Conservation (phyloP, 805 yeast species). For the Wickerhamiella lipophila region DNA sequence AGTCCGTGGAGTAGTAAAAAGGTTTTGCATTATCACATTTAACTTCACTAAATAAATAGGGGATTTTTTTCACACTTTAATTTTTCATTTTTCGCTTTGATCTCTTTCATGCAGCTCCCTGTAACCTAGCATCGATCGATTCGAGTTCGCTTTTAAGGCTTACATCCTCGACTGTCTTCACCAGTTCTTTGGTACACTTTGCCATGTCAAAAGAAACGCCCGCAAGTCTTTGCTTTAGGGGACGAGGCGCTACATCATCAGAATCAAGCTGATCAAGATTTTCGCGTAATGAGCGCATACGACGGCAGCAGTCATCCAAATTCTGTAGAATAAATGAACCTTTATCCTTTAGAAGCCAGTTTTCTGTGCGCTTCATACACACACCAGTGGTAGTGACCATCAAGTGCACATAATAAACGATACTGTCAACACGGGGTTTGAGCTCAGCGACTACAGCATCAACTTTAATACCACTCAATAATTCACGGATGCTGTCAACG, state of each 20-base stretch:
- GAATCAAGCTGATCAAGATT: constrained; percentile 27
- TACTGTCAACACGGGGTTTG: constrained; percentile 60
- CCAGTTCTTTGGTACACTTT: constrained; percentile 88
- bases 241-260: constrained; percentile 48
- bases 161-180: constrained; percentile 91
- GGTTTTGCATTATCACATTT: constrained; percentile 1
- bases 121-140: constrained; percentile 41
- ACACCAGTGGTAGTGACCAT: constrained; percentile 84
- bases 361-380: constrained; percentile 80
- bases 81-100: not conserved
- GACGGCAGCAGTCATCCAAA: constrained; percentile 67
- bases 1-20: constrained; percentile 6
- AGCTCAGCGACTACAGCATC: constrained; percentile 65
- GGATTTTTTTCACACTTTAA: no score
- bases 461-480: constrained; percentile 37
- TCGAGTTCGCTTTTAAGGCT: constrained; percentile 77
- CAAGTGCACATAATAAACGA: constrained; percentile 62
- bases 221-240: constrained; percentile 80
- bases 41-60: constrained; percentile 2
- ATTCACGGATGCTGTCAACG: constrained; percentile 73
- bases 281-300: constrained; percentile 64
- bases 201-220: constrained; percentile 95
- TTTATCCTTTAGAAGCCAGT: constrained; percentile 73
- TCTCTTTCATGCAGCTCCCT: not conserved
- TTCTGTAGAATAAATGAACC: constrained; percentile 85